Conservation (phyloP, 768 basidiomycete genomes). For the Pulveroboletus sp. region DNA sequence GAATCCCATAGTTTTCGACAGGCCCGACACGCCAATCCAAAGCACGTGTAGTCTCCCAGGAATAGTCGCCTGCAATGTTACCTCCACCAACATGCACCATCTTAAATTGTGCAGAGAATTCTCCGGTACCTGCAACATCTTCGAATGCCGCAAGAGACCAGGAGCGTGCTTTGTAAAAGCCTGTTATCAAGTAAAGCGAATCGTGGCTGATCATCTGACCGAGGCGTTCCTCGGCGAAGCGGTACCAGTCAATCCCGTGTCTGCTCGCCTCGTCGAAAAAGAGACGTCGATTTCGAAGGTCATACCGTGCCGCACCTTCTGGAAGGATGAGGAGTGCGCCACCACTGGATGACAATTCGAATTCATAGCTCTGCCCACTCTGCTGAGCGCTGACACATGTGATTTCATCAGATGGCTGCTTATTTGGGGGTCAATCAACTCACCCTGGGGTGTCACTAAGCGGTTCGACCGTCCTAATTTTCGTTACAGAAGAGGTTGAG, state of each 20-base stretch:
- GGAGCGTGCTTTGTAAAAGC: conserved; percentile 5
- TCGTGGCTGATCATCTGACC: conserved; percentile 13
- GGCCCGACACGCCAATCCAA: conserved; percentile 14
- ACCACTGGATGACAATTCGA: conserved; percentile 13
- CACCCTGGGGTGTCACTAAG: not conserved
- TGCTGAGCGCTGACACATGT: no score
- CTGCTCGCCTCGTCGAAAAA: conserved; percentile 11
- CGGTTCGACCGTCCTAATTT: not conserved
- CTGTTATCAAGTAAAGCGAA: conserved; percentile 23
- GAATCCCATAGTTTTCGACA: not conserved
- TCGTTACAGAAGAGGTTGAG: conserved; percentile 1
- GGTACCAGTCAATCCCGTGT: conserved; percentile 26
- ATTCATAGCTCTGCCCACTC: not conserved
- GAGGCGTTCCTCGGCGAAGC: conserved; percentile 14
- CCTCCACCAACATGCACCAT: not conserved
- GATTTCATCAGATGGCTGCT: no score
- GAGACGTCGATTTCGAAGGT: no score
- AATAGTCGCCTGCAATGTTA: conserved; percentile 1
- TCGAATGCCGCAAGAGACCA: conserved; percentile 27
- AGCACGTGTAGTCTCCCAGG: conserved; percentile 8
- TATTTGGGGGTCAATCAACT: not conserved
- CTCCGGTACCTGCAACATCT: not conserved
- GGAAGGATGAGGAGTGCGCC: conserved; percentile 33
- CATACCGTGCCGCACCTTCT: conserved; percentile 20
- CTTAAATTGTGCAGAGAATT: conserved; percentile 5